Evolutionary conservation across 202 grass and related monocot species (phyloP), one percentile per base, ranked within the genome.

Genomic region (Zizania palustris): DNA sequence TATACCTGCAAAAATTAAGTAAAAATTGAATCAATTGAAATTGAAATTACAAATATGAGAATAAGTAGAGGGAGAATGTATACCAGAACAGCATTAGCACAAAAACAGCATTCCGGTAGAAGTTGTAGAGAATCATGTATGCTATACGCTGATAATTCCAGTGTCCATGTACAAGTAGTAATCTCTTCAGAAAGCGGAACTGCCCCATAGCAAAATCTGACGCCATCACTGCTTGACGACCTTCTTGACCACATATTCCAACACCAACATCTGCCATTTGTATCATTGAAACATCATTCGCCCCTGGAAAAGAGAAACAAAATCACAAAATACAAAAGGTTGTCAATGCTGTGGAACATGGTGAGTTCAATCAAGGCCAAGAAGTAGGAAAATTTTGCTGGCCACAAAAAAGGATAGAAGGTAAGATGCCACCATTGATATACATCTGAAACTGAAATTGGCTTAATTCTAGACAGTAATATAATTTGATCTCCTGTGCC

Each of bases 211-310:
- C 96, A 89, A 96, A 99, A 85, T 99, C 96, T 59, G 96, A 90
- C 68, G 96, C 96, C 96, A 99, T 99, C 63, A 99, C 96, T 55
- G 96, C 96, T 73, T 99, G 96, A 65, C 96, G 96, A 78, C 96
- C 96, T 99, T 99, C 96, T 81, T 99, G 96, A 74, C 96, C 96
- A 38, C 87, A 96, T 85, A 99, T 99, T 62, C 96, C 96, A 70
- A 99, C 85, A 79, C 96, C 96, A 84, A 99, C 96, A 71, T 99
- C 96, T 62, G 96, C 96, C 92, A 96, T 99, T 66, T 99, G 96
- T 85, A 99, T 99, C 96, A 99, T 99, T 60, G 96, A 99, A 81
- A 99, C 96, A 90, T 99, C 96, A 89, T 99, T 99, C 68, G 96
- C 96, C 59, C 96, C 96, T 99, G 75, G 63, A 81, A 53, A 77